Evolutionary conservation across 2,329 filamentous ascomycete genomes (phyloP).

Genomic region (Ophioceras dolichostomum): DNA sequence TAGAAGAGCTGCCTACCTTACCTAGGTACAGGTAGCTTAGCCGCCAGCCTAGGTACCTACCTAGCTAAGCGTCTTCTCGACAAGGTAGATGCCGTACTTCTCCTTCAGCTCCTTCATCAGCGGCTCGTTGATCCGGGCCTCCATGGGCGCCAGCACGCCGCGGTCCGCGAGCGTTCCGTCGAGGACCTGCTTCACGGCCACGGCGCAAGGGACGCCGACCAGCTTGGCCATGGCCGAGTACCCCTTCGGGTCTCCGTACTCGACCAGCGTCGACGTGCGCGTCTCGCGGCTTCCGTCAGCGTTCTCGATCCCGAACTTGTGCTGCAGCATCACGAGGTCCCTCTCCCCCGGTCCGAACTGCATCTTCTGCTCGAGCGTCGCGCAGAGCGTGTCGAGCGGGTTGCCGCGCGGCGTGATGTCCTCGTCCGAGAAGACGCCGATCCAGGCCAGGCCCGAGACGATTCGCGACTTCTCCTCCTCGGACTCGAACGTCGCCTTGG

Average conservation of each 20-base stretch:
- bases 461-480: slow-evolving; percentile 60
- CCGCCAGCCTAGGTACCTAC: neutral
- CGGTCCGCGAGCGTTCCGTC: slow-evolving; percentile 50
- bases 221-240: slow-evolving; percentile 78
- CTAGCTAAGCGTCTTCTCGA: slow-evolving; percentile 44
- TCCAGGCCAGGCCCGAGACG: slow-evolving; percentile 56
- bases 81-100: slow-evolving; percentile 62
- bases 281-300: slow-evolving; percentile 69
- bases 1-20: neutral
- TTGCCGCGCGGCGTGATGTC: slow-evolving; percentile 62
- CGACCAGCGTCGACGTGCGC: slow-evolving; percentile 66
- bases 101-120: slow-evolving; percentile 69
- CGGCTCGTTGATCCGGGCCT: slow-evolving; percentile 49
- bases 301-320: slow-evolving; percentile 75
- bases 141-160: slow-evolving; percentile 58
- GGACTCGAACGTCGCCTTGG: slow-evolving; percentile 61
- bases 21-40: neutral
- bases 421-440: slow-evolving; percentile 52
- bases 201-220: slow-evolving; percentile 52
- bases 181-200: slow-evolving; percentile 53
- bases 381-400: slow-evolving; percentile 84
- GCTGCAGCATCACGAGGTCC: slow-evolving; percentile 69
- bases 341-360: slow-evolving; percentile 72
- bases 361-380: slow-evolving; percentile 85
- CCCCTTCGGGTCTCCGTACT: slow-evolving; percentile 69